Conservation (phyloP, 1,139 yeast genomes). For the Diutina pseudorugosa region DNA sequence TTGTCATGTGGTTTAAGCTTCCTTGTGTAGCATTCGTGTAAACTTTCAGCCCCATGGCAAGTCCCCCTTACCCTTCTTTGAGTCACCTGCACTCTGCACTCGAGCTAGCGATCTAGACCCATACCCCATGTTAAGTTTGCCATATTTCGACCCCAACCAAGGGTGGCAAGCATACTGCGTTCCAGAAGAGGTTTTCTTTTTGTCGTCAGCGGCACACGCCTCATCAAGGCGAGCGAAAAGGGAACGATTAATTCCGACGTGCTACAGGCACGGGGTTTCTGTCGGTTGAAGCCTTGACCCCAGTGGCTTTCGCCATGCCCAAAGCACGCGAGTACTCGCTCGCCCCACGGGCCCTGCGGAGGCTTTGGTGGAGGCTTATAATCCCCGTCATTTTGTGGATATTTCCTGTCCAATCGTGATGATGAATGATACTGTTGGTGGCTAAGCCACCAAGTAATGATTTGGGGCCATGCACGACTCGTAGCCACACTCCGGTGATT, state of each 20-base stretch:
- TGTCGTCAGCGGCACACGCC: too few species aligned
- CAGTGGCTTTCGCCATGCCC: background rate
- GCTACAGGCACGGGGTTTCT: background rate
- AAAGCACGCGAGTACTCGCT: background rate
- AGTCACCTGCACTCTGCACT: background rate
- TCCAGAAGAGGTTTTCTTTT: background rate
- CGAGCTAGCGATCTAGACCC: background rate
- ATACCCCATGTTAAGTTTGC: background rate
- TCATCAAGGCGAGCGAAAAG: background rate
- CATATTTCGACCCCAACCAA: background rate
- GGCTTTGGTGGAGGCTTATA: background rate
- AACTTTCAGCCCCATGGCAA: background rate
- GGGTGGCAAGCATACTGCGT: background rate
- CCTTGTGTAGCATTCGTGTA: background rate
- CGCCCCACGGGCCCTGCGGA: background rate
- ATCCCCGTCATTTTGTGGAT: background rate
- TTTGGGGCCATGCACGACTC: background rate
- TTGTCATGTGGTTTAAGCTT: background rate
- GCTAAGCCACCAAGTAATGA: background rate
- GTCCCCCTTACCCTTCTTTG: background rate
- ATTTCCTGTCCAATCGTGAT: too few species aligned
- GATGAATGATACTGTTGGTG: too few species aligned
- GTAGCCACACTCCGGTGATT: background rate
- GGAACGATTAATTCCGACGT: background rate
- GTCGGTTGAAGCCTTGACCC: background rate